Percentiles rank a stretch among this genome's conserved stretches.
Conservation (phyloP, 148 eudicot species). For the Chenopodium berlandieri region DNA sequence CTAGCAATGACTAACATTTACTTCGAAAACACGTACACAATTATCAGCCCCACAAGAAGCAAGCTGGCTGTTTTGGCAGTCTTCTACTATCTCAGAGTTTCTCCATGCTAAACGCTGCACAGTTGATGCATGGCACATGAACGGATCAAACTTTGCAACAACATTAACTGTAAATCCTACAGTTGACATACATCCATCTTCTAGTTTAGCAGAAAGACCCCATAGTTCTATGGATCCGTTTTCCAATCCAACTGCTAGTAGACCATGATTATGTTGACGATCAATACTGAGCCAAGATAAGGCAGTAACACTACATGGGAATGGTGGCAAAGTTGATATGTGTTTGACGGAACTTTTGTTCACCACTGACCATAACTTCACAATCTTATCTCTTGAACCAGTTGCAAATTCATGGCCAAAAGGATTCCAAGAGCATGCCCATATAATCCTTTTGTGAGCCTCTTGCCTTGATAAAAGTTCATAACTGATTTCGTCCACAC, state of each 20-base stretch:
- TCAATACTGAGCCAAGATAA: slow-evolving; percentile 80
- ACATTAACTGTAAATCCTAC: slow-evolving; percentile 37
- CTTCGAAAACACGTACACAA: slow-evolving; percentile 67
- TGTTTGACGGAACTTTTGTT: slow-evolving; percentile 49
- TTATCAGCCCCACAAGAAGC: slow-evolving; percentile 98
- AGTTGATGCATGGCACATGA: slow-evolving; percentile 72
- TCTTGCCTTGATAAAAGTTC: slow-evolving; percentile 71
- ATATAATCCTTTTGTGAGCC: slow-evolving; percentile 93
- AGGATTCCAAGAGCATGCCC: slow-evolving; percentile 98
- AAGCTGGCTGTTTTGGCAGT: slow-evolving; percentile 44
- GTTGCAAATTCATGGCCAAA: slow-evolving; percentile 79
- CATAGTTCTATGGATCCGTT: slow-evolving; percentile 78
- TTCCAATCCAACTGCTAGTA: slow-evolving; percentile 88
- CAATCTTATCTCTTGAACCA: slow-evolving; percentile 90
- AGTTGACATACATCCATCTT: slow-evolving; percentile 24
- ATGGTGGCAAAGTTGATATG: slow-evolving; percentile 58
- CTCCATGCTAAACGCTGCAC: slow-evolving; percentile 84
- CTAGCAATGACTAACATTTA: slow-evolving; percentile 30
- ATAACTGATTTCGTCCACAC: slow-evolving; percentile 47
- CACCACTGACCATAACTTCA: slow-evolving; percentile 75
- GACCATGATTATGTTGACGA: slow-evolving; percentile 44
- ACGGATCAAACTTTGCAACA: slow-evolving; percentile 48
- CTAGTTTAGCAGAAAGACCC: slow-evolving; percentile 38
- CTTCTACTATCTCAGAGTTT: slow-evolving; percentile 45
- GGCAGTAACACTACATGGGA: slow-evolving; percentile 74